Conservation (phyloP, 192 early-diverging fungal genomes). For the Chytriomyces sp. region DNA sequence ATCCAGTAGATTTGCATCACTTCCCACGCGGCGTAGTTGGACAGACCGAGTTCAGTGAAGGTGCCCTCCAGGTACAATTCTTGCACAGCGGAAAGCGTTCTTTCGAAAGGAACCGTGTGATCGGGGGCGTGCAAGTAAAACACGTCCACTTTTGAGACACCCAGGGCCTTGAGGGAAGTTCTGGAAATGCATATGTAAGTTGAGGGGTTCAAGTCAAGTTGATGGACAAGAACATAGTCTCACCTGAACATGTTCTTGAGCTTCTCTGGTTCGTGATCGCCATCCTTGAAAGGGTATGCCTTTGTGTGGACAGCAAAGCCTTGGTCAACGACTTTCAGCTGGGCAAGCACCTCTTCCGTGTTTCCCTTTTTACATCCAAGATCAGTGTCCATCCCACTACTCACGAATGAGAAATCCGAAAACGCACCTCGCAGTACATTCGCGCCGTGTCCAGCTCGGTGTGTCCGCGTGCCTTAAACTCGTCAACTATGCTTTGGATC, state of each 20-base stretch:
- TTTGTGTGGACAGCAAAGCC: conserved; percentile 62
- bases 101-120: conserved; percentile 56
- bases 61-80: conserved; percentile 59
- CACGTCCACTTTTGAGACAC: conserved; percentile 57
- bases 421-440: conserved; percentile 44
- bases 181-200: not conserved
- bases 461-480: conserved; percentile 46
- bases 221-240: conserved; percentile 25
- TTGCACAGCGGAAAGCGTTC: conserved; percentile 59
- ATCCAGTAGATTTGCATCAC: conserved; percentile 57
- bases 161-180: conserved; percentile 56
- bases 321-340: conserved; percentile 19
- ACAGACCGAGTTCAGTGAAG: conserved; percentile 52
- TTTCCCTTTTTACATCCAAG: conserved; percentile 59
- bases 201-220: not conserved
- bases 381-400: not conserved
- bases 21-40: conserved; percentile 53
- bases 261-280: conserved; percentile 46
- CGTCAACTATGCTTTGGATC: conserved; percentile 47
- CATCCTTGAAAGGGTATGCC: conserved; percentile 53
- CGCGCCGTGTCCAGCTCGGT: conserved; percentile 55
- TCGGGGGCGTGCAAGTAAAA: conserved; percentile 72
- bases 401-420: not conserved
- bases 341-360: conserved; percentile 55
- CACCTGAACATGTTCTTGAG: conserved; percentile 34